Evolutionary conservation across 306 rosid genomes (phyloP), one percentile per base, ranked within the genome.

Genomic region (Quercus dentata): DNA sequence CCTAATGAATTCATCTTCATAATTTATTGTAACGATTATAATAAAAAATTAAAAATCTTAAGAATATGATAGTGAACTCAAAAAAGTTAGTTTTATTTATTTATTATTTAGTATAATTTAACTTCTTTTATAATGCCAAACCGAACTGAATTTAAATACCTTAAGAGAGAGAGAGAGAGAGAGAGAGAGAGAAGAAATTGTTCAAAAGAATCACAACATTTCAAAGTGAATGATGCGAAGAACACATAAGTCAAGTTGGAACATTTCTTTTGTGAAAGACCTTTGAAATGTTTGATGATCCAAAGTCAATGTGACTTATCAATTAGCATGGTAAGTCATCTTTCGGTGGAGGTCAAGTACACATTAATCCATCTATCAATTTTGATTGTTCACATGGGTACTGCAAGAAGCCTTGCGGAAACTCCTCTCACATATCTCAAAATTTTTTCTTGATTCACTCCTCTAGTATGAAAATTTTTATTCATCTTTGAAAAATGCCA

Each of bases 261-360:
- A 31, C 13, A 17, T 64, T 64, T 30, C 51, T 67, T 59, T 35
- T 35, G 72, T 35, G 15, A 67, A 27, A 18, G 25, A 25, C 27
- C n/a, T 33, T 67, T 6, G 72, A 6, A 67, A 67, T 67, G 25
- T 57, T 61, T 56, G 9, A 35, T 49, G 55, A 74, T 33, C 58
- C 21, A 56, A 80, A 73, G 83, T 59, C 69, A 62, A 10, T 18
- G 21, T 28, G 46, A 59, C 30, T 31, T 30, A 17, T 65, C 62
- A 55, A 56, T 75, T 5, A 67, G 61, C 27, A 67, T 75, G 25
- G 71, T 56, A 62, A 71, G 46, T 54, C 41, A 80, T 65, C 85
- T 86, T 86, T 86, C 85, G 89, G 87, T 71, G 85, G 82, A 79
- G 51, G 67, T 73, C 74, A 33, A 68, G 52, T 35, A 35, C 20